Percentiles rank a stretch among this genome's conserved stretches.
phyloP scores from a whole-genome alignment of 257 asterid species.

The Rehmannia glutinosa region DNA sequence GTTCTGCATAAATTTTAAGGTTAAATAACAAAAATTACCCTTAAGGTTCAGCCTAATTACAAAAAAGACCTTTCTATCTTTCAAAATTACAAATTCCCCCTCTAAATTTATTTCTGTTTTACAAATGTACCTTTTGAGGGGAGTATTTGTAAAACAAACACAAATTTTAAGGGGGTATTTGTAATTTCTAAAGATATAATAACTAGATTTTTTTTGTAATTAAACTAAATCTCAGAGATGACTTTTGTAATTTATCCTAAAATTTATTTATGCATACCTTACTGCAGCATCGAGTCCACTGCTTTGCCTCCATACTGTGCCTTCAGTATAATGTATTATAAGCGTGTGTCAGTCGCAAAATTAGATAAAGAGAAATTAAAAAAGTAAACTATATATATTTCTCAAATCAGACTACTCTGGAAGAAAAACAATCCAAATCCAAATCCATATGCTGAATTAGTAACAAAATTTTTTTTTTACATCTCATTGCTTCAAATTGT shows the following conservation, averaged over 20 bases:
- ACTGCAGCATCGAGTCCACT: conserved; percentile 31
- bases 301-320: conserved; percentile 39
- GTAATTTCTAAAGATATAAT: not conserved
- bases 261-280: conserved; percentile 35
- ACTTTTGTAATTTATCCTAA: not conserved
- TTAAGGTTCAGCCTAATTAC: not conserved
- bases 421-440: not conserved
- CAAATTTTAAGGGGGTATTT: no score
- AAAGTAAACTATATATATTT: not conserved
- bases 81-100: not conserved
- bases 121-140: no score
- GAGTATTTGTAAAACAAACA: no score
- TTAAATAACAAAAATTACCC: not conserved
- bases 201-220: not conserved
- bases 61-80: not conserved
- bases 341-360: conserved; percentile 1
- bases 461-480: not conserved
- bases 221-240: not conserved
- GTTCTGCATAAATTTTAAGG: not conserved
- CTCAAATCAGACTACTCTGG: not conserved
- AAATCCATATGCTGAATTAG: not conserved
- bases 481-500: not conserved
- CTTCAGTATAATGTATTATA: conserved; percentile 22
- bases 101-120: not conserved
- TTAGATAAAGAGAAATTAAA: not conserved